Evolutionary conservation across 768 basidiomycete genomes (phyloP).

Genomic region (Leccinum pellstonianum): DNA sequence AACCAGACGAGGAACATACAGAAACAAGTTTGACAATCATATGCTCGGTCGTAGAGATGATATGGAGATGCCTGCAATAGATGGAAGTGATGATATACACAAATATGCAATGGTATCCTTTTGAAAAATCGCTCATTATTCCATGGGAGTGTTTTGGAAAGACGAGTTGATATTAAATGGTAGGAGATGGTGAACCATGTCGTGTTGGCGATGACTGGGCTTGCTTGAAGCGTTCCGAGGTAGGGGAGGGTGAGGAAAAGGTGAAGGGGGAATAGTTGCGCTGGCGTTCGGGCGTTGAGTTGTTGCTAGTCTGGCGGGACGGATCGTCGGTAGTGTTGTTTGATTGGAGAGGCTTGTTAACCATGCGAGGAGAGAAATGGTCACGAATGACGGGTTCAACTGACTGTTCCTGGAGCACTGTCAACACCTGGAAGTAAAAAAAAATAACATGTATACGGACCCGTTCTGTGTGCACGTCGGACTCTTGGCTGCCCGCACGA

Average conservation of each 20-base stretch:
- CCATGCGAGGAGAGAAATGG: constrained; percentile 38
- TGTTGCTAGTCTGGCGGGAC: constrained; percentile 64
- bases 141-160: constrained; percentile 4
- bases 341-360: constrained; percentile 29
- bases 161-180: neutral
- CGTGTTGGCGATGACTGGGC: constrained; percentile 34
- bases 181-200: constrained; percentile 22
- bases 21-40: constrained; percentile 25
- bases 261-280: constrained; percentile 74
- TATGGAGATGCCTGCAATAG: constrained; percentile 31
- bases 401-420: constrained; percentile 45
- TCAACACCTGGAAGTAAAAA: neutral
- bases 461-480: constrained; percentile 46
- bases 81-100: constrained; percentile 35
- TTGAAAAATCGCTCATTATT: constrained; percentile 11
- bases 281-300: constrained; percentile 75
- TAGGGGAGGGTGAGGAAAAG: constrained; percentile 70
- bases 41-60: constrained; percentile 27
- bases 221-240: constrained; percentile 53
- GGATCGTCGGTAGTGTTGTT: constrained; percentile 41
- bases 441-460: constrained; percentile 35
- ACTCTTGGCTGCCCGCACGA: constrained; percentile 36
- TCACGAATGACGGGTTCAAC: constrained; percentile 58
- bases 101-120: constrained; percentile 34
- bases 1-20: constrained; percentile 26